A percentile compares a stretch with the other conserved stretches of the same genome.
These are phyloP conservation scores for Curvularia verruculosa DNA, from an alignment of 2,329 filamentous ascomycete genomes.

Conservation along the genomic window DNA sequence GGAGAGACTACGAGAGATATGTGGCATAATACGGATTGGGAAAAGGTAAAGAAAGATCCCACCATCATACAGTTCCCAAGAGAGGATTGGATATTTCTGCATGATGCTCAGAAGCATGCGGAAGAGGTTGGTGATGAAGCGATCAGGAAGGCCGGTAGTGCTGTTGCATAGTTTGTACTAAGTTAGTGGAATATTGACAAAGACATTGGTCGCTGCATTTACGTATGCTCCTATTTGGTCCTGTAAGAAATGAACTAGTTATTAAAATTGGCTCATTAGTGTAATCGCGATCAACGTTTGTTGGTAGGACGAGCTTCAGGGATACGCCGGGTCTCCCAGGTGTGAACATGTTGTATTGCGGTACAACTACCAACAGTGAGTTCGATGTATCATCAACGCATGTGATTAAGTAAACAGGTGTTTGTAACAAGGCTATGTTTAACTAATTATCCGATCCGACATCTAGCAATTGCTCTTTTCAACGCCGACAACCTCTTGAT, in stretches of 20 bases:
- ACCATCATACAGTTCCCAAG: constrained; percentile 39
- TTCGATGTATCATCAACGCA: neutral
- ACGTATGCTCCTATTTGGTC: neutral
- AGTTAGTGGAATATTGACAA: neutral
- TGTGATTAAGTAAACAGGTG: neutral
- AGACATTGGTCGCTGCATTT: neutral
- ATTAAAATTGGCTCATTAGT: neutral
- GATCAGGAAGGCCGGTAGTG: constrained; percentile 27
- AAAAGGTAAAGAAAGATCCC: constrained; percentile 41
- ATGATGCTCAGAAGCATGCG: constrained; percentile 40
- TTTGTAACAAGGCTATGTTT: neutral
- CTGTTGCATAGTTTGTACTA: neutral
- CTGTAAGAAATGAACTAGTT: neutral
- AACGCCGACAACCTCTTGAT: constrained; percentile 17
- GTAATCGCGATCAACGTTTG: neutral
- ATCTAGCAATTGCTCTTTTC: constrained; percentile 11
- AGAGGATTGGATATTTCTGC: constrained; percentile 43
- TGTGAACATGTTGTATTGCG: neutral
- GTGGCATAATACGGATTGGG: constrained; percentile 47
- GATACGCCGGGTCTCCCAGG: neutral
- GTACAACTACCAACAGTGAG: neutral
- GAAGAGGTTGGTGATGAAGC: constrained; percentile 39
- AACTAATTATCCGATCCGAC: neutral
- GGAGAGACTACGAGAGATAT: constrained; percentile 44
- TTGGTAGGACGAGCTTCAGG: neutral